Evolutionary conservation across 441 rosid genomes (phyloP), one percentile per base, ranked within the genome.

Genomic region (Kokia cookei): DNA sequence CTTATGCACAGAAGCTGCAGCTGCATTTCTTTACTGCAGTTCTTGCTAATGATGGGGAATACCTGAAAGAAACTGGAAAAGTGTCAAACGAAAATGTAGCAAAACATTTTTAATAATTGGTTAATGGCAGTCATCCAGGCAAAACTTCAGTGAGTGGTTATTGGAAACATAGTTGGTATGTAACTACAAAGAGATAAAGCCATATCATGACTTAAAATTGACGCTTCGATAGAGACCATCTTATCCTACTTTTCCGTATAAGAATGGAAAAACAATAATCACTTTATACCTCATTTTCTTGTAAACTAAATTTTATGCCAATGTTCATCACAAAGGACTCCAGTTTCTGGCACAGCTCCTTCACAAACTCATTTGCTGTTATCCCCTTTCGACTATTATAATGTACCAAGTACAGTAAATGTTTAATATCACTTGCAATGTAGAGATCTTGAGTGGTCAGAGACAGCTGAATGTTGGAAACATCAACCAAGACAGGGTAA

Each of bases 1-100:
- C 91, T 85, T 80, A 58, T 72, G 78, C 84, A 88, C n/a, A 91
- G 76, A 68, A 90, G 91, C 77, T 79, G 86, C 71, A 77, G 83
- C 78, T 90, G 97, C 77, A 82, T 85, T 83, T 88, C 85, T 73
- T 65, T 75, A 79, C 86, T 80, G 75, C 85, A 86, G 73, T 81
- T 81, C 77, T 79, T 85, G 83, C 76, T 80, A 69, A 84, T 81
- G 79, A 87, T 50, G 26, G 97, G 83, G 69, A 88, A 84, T 51
- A 87, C 91, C 96, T 92, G 81, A 73, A 65, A 61, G 75, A 78
- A 68, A 75, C 55, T 37, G 62, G 50, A 64, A 77, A 77, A 43
- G 14, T 71, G 48, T 73, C 76, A 76, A 77, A 69, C 55, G 73
- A 68, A 55, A 59, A 59, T 22, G 66, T 65, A 29, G 62, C 40